Conservation (phyloP, 345 rosid genomes). For the Viola odorata region DNA sequence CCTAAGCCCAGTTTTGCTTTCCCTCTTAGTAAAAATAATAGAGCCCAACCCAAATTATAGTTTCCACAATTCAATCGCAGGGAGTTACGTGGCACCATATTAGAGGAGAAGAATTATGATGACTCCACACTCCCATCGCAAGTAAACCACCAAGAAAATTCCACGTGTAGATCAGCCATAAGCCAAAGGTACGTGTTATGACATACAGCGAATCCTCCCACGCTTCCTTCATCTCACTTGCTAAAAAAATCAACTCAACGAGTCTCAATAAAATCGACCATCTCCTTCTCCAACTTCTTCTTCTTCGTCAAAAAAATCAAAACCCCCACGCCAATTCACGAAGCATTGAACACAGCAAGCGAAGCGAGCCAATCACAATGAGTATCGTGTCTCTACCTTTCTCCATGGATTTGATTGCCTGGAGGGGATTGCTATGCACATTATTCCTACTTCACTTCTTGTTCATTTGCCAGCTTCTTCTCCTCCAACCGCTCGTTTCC, state of each 20-base stretch:
- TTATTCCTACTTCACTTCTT: slow-evolving; percentile 65
- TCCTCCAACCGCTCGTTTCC: slow-evolving; percentile 90
- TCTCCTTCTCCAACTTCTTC: neutral
- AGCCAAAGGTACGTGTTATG: slow-evolving; percentile 49
- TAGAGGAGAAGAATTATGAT: no score
- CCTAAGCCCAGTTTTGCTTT: no score
- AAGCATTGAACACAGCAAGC: no score
- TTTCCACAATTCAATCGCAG: no score
- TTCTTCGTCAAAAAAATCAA: neutral
- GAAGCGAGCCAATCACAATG: no score
- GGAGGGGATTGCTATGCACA: slow-evolving; percentile 63
- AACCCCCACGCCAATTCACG: neutral
- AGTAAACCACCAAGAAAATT: neutral
- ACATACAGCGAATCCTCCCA: slow-evolving; percentile 16
- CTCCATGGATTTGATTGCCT: slow-evolving; percentile 58
- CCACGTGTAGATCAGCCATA: slow-evolving; percentile 40
- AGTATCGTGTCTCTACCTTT: no score
- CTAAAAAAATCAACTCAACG: no score
- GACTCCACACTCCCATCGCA: neutral
- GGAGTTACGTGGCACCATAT: no score
- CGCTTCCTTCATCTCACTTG: no score
- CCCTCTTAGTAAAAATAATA: no score
- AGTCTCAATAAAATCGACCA: no score
- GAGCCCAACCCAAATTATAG: no score
- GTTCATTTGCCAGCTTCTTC: slow-evolving; percentile 70